Base-by-base conservation (phyloP, 805 yeast species). In the Saccharomycopsis vini region DNA sequence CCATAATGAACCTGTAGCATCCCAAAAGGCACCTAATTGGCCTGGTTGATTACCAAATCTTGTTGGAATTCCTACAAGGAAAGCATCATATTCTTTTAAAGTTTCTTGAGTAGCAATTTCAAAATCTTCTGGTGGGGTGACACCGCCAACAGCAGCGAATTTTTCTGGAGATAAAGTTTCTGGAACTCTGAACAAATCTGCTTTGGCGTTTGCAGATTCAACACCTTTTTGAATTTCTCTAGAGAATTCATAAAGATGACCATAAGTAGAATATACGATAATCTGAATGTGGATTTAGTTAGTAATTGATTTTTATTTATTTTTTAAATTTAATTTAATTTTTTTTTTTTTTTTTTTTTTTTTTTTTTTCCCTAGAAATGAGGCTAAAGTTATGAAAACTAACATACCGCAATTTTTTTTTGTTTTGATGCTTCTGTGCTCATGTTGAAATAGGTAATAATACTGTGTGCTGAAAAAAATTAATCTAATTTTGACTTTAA, bases 61-160 rank as follows among this genome's bases (percentile, higher is more conserved):
- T 44, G 95, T 82, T 56, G 95, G 94, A 54, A 83, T 62, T 59
- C 95, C 96, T 55, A 87, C 83, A 52, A 88, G 52, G 67, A 81
- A 76, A 38, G 89, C 95, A 58, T 88, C 95, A 68, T 79, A 82
- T 51, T 70, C 65, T 3, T 64, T 58, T 52, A 87, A 68, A 16
- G 76, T 71, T 18, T 74, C 81, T 7, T 62, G 54, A 13, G 82
- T 69, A 41, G 85, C 85, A 56, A 74, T 66, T 52, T 92, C 89
- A 61, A 60, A 53, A 45, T 70, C 65, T 46, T 62, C 71, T 47
- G 81, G 77, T 60, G 77, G 77, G 44, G 74, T 68, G 35, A 85
- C 77, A 29, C 89, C 87, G 53, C 76, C 73, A 67, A 85, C 65
- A 46, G 59, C 47, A 18, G 59, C 59, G 46, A 85, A 65, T 16